These are phyloP conservation scores for Mycena rosella DNA, from an alignment of 768 basidiomycete species.

Conservation along the genomic window DNA sequence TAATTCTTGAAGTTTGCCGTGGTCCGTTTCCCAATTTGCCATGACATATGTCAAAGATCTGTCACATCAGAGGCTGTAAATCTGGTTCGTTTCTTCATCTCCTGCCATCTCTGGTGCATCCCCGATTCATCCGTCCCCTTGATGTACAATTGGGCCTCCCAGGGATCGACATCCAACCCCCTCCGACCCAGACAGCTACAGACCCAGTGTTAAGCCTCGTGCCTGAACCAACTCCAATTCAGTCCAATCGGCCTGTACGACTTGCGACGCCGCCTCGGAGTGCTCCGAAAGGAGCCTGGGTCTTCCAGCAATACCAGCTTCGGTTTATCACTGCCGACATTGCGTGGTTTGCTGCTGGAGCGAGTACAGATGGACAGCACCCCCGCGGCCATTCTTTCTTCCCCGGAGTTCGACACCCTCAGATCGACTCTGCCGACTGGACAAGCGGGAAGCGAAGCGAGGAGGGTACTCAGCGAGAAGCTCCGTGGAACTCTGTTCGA, in stretches of 20 bases:
- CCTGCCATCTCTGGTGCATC: no score
- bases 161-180: not conserved
- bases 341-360: not conserved
- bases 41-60: no score
- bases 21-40: no score
- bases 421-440: not conserved
- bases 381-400: not conserved
- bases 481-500: not conserved
- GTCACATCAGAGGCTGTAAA: no score
- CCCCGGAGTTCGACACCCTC: not conserved
- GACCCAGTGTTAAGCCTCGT: not conserved
- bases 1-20: no score
- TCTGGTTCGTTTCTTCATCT: no score
- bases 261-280: not conserved
- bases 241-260: slow-evolving; percentile 1
- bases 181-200: not conserved
- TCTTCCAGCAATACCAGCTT: not conserved
- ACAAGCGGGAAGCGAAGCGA: not conserved
- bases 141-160: not conserved
- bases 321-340: not conserved
- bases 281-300: not conserved
- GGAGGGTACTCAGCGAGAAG: not conserved
- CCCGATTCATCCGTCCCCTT: no score
- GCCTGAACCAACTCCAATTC: not conserved
- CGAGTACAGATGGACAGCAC: not conserved